Evolutionary conservation across 2,329 filamentous ascomycete species (phyloP).

Genomic region (Aspergillus tubingensis): DNA sequence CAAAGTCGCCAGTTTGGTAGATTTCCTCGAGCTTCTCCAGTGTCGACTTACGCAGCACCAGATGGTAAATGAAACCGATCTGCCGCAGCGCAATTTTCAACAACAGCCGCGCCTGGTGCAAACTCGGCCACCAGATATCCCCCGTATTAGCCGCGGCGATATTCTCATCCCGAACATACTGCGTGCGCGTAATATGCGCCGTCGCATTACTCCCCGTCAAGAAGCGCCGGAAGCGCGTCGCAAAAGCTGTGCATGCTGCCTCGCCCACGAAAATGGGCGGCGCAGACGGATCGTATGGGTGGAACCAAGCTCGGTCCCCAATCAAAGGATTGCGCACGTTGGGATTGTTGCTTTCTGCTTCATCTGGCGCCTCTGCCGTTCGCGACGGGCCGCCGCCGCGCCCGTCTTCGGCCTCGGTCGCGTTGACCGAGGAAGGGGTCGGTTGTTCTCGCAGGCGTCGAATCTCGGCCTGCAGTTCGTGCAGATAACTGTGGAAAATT

Average conservation of each 20-base stretch:
- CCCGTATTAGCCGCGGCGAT: conserved; percentile 32
- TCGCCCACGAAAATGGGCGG: conserved; percentile 43
- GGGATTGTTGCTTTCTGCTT: conserved; percentile 21
- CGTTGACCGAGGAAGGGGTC: conserved; percentile 25
- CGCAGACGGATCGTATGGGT: conserved; percentile 37
- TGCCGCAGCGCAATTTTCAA: conserved; percentile 41
- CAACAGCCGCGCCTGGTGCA: conserved; percentile 39
- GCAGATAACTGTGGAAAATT: conserved; percentile 30
- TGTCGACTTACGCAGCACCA: conserved; percentile 41
- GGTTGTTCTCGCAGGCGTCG: conserved; percentile 35
- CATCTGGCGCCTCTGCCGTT: conserved; percentile 28
- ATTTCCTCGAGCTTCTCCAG: conserved; percentile 43
- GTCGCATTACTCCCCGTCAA: conserved; percentile 34
- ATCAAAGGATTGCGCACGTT: conserved; percentile 37
- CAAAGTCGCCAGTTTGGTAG: conserved; percentile 35
- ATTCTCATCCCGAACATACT: conserved; percentile 36
- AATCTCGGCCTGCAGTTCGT: conserved; percentile 37
- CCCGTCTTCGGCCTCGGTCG: conserved; percentile 25
- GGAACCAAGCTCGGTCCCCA: conserved; percentile 41
- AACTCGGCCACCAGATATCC: conserved; percentile 37
- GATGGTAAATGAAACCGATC: conserved; percentile 39
- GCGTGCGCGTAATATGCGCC: conserved; percentile 37
- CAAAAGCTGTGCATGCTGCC: conserved; percentile 44
- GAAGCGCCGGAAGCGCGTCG: conserved; percentile 41
- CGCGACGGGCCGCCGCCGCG: conserved; percentile 17